These are phyloP conservation scores for Albophoma yamanashiensis DNA, from an alignment of 2,329 filamentous ascomycete species.

Conservation along the genomic window DNA sequence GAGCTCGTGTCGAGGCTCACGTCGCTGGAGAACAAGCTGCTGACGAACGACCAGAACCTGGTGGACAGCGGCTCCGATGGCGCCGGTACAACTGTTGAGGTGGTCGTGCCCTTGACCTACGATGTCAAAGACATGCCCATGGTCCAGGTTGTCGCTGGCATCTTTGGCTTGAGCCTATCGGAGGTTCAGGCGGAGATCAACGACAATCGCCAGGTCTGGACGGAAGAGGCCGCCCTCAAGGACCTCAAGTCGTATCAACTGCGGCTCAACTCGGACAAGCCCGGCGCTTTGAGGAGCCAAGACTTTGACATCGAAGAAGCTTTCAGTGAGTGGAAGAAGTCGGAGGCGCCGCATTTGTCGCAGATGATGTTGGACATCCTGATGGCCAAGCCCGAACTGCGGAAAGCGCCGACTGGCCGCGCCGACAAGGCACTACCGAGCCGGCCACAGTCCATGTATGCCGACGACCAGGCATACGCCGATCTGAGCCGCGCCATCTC, in stretches of 20 bases:
- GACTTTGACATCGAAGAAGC: constrained; percentile 88
- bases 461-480: constrained; percentile 39
- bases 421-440: constrained; percentile 46
- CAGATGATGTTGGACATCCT: constrained; percentile 91
- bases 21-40: constrained; percentile 82
- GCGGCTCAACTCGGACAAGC: constrained; percentile 69
- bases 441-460: constrained; percentile 34
- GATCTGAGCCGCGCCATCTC: constrained; percentile 42
- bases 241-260: constrained; percentile 93
- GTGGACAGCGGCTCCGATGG: constrained; percentile 21
- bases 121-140: constrained; percentile 96
- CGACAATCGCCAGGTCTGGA: constrained; percentile 71
- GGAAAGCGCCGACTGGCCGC: constrained; percentile 58
- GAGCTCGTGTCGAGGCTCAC: constrained; percentile 72
- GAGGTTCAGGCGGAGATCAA: constrained; percentile 85
- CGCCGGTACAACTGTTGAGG: constrained; percentile 54
- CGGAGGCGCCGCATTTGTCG: constrained; percentile 77
- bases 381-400: constrained; percentile 73
- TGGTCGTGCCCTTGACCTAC: constrained; percentile 72
- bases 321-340: constrained; percentile 83
- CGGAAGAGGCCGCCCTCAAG: constrained; percentile 77
- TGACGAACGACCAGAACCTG: constrained; percentile 89
- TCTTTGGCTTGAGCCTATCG: constrained; percentile 71
- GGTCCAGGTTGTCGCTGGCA: constrained; percentile 74
- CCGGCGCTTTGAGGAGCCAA: constrained; percentile 64